Base-by-base conservation (phyloP, 768 basidiomycete species). In the Trametes maxima region DNA sequence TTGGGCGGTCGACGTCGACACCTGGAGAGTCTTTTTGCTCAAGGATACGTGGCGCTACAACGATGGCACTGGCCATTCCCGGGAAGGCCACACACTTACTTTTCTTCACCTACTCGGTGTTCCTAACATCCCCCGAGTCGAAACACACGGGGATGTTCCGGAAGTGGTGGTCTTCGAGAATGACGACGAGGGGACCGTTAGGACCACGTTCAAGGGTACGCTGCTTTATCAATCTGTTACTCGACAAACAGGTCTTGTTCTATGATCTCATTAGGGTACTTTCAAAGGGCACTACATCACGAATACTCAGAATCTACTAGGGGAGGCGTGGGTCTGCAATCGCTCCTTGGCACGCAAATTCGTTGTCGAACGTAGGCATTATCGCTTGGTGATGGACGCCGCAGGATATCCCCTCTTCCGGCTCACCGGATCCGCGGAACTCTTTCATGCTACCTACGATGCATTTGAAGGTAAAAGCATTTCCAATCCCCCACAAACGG, bases 11-110 rank as follows among this genome's bases (percentile, higher is more conserved):
- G 46, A 56, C 25, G 16, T 36, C 3, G 16, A 5, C 4, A 22
- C 11, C 3, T 0, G 13, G 6, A 12, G 25, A 11, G 44, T 59
- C 5, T 35, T 59, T 3, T 54, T 60, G 42, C 33, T 64, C 3
- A 64, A 64, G 43, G 63, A 64, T 36, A 57, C 63, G 1, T 64
- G 63, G 63, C 40, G 58, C 4, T 28, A 37, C 35, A 14, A 24
- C 14, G 43, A 10, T 22, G n/a, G n/a, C n/a, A n/a, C n/a, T n/a
- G n/a, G 5, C n/a, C 14, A 12, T 5, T 16, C 10, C 11, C 35
- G 36, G 40, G 63, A 64, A 24, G 58, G 58, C 12, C 36, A 52
- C 8, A 47, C 53, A 19, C n/a, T 64, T 11, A 13, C 2, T 0
- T 11, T n/a, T 2, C 35, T 64, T 16, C 17, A 22, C 12, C 5